phyloP scores from a whole-genome alignment of 495 filamentous ascomycete genomes.

The Tuber borchii region DNA sequence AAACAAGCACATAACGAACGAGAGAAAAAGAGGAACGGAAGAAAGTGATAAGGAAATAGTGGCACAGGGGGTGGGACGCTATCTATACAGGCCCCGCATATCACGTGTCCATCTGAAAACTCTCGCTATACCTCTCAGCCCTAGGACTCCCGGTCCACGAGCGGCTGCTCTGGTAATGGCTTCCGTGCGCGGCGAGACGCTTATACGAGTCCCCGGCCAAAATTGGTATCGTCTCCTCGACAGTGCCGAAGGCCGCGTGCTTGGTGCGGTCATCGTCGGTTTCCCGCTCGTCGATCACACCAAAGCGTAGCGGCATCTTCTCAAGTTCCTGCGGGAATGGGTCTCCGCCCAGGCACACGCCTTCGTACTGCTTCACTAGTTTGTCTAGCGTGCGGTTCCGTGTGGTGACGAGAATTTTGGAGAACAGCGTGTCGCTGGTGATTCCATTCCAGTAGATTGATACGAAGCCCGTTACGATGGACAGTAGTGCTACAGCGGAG shows the following conservation, averaged over 20 bases:
- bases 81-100: constrained; percentile 8
- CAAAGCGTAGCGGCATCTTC: constrained; percentile 43
- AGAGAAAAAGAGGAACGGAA: background rate
- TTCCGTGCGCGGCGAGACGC: constrained; percentile 18
- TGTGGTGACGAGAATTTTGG: constrained; percentile 46
- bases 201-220: constrained; percentile 26
- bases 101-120: constrained; percentile 16
- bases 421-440: constrained; percentile 44
- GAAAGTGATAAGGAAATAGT: background rate
- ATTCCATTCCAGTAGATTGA: constrained; percentile 43
- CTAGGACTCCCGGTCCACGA: constrained; percentile 42
- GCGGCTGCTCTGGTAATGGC: constrained; percentile 30
- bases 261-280: constrained; percentile 19
- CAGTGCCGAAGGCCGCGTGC: constrained; percentile 33
- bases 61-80: background rate
- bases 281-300: constrained; percentile 38
- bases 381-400: constrained; percentile 44
- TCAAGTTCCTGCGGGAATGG: constrained; percentile 44
- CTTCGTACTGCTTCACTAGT: constrained; percentile 38
- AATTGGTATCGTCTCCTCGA: constrained; percentile 26
- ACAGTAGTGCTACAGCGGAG: constrained; percentile 37
- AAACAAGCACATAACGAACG: background rate
- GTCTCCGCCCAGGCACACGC: constrained; percentile 45
- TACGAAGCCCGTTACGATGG: constrained; percentile 40
- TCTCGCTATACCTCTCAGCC: background rate